phyloP scores from a whole-genome alignment of 768 basidiomycete genomes.

The Boletus sensibilis region DNA sequence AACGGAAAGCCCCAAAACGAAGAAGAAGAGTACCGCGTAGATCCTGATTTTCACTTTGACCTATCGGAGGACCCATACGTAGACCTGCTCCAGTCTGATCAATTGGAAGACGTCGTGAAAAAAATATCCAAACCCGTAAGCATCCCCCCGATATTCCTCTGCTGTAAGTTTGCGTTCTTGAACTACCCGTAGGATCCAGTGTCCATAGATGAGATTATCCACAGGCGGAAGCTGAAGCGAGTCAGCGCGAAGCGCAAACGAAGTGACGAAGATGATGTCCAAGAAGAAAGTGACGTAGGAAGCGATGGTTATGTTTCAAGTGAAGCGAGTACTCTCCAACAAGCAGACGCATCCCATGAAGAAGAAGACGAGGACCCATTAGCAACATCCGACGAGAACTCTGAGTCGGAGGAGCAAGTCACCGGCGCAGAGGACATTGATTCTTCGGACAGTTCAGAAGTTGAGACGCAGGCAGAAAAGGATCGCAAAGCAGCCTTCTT shows the following conservation, averaged over 20 bases:
- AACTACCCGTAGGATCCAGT: slow-evolving; percentile 57
- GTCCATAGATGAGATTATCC: slow-evolving; percentile 91
- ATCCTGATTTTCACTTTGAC: slow-evolving; percentile 86
- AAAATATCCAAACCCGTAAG: slow-evolving; percentile 60
- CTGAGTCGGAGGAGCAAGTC: slow-evolving; percentile 28
- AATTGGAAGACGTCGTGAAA: slow-evolving; percentile 57
- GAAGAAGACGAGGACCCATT: slow-evolving; percentile 35
- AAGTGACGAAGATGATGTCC: slow-evolving; percentile 33
- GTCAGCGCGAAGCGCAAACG: slow-evolving; percentile 63
- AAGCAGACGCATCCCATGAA: slow-evolving; percentile 31
- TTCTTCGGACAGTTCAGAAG: slow-evolving; percentile 62
- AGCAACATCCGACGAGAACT: slow-evolving; percentile 33
- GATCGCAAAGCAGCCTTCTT: slow-evolving; percentile 88
- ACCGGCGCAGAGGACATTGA: slow-evolving; percentile 37
- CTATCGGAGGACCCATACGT: slow-evolving; percentile 66
- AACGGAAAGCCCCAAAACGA: slow-evolving; percentile 29
- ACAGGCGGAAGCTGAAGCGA: slow-evolving; percentile 52
- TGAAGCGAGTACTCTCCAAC: slow-evolving; percentile 12
- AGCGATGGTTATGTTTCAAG: slow-evolving; percentile 12
- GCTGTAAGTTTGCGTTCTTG: neutral
- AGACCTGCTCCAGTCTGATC: slow-evolving; percentile 48
- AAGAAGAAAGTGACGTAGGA: slow-evolving; percentile 37
- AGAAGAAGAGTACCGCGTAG: slow-evolving; percentile 59
- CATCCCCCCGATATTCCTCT: slow-evolving; percentile 22
- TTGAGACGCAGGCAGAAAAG: slow-evolving; percentile 55